Percentiles rank a stretch among this genome's conserved stretches.
These are phyloP conservation scores for Copromyces sp. DNA, from an alignment of 495 filamentous ascomycete genomes.

Conservation along the genomic window DNA sequence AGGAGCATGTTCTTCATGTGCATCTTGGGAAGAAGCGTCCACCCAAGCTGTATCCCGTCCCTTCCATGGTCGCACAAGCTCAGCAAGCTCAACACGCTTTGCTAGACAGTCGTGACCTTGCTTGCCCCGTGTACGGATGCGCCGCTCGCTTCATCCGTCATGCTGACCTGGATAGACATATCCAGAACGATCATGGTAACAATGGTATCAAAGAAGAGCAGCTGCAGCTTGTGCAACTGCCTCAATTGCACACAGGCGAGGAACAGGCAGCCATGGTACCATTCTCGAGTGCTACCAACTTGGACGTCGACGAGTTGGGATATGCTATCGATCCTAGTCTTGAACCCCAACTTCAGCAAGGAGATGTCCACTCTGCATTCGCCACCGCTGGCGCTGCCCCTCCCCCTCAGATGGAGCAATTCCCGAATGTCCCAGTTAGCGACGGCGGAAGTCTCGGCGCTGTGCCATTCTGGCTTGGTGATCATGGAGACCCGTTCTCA, in stretches of 20 bases:
- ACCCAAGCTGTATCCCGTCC: slow-evolving; percentile 25
- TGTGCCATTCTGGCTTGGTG: not conserved
- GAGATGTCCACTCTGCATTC: not conserved
- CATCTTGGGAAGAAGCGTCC: slow-evolving; percentile 53
- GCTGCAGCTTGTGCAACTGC: slow-evolving; percentile 1
- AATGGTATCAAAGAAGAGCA: slow-evolving; percentile 12
- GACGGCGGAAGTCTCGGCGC: not conserved
- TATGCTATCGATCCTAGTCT: not conserved
- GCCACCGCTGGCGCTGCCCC: not conserved
- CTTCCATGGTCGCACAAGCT: slow-evolving; percentile 6
- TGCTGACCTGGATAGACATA: slow-evolving; percentile 58
- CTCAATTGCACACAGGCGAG: not conserved
- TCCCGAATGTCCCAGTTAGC: not conserved
- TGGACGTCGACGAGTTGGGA: not conserved
- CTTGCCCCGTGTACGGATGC: slow-evolving; percentile 47
- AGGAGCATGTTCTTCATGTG: slow-evolving; percentile 68
- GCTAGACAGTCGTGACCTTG: slow-evolving; percentile 43
- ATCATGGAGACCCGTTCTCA: not conserved
- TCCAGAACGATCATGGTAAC: slow-evolving; percentile 27
- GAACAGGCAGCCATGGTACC: not conserved
- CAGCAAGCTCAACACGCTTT: slow-evolving; percentile 25
- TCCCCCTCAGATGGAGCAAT: not conserved
- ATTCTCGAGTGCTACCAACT: not conserved
- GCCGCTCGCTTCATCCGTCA: slow-evolving; percentile 51
- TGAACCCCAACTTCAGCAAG: not conserved